Base-by-base conservation (phyloP, 768 basidiomycete genomes). In the Panus rudis region DNA sequence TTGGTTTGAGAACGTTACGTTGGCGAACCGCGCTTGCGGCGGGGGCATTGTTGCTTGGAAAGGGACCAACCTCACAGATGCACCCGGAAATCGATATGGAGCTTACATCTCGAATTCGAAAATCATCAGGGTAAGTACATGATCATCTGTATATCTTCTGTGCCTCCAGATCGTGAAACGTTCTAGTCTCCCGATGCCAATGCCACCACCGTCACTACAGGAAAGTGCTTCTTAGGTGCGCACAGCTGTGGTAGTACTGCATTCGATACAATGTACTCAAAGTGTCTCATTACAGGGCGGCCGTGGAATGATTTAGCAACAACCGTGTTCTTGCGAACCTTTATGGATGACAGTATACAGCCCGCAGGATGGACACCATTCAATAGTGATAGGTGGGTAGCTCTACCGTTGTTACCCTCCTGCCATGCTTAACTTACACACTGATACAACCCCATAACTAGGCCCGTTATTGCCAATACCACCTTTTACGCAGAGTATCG, bases 21-120 rank as follows among this genome's bases (percentile, higher is more conserved):
- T 84, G 2, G 79, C 81, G 3, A 79, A 75, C 42, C 71, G 81
- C 16, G 80, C 67, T 0, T 81, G 78, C 43, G 81, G 80, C 0
- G 82, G 81, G 2, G 79, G 78, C 1, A 67, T 83, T 13, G 72
- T 72, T 8, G 81, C 81, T 0, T 83, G 81, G 81, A 72, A 70
- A 42, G 79, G 81, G 3, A 72, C 70, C 3, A 75, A 78, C 53
- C 59, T 71, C 28, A 71, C 72, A 0, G 68, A 72, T 50, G 70
- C 70, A 13, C 74, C 66, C 6, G 65, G 63, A 2, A 73, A 76
- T 45, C 65, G 67, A 5, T 77, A 76, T 45, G 78, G 77, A 2
- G 75, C 74, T 6, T 81, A 77, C 53, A 72, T 81, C 10, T 55
- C 70, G 1, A 59, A 78, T 49, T 78, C 79, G 0, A 63, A 54